Evolutionary conservation across 257 asterid species (phyloP).

Genomic region (Fraxinus anomala): DNA sequence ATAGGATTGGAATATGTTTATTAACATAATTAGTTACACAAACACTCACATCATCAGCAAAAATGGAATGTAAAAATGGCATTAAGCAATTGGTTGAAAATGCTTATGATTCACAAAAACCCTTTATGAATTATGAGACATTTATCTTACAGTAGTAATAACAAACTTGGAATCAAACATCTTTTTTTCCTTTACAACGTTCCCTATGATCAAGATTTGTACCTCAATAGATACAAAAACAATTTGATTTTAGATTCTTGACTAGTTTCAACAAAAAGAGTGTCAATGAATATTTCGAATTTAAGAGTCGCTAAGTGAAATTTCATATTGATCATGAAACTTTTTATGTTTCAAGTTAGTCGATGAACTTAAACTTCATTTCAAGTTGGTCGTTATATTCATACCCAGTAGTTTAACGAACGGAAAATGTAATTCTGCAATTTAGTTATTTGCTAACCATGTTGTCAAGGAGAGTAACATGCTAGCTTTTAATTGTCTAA

Average conservation of each 20-base stretch:
- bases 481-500: too few species aligned
- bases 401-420: too few species aligned
- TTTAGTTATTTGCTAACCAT: too few species aligned
- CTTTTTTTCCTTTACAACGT: constrained; percentile 20
- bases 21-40: neutral
- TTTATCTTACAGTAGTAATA: neutral
- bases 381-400: too few species aligned
- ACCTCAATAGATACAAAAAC: neutral
- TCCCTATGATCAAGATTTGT: constrained; percentile 30
- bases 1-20: neutral
- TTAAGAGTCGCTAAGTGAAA: neutral
- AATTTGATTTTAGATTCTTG: constrained; percentile 32
- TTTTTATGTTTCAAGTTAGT: neutral
- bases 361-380: too few species aligned
- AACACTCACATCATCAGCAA: neutral
- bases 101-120: neutral
- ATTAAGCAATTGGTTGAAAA: neutral
- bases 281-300: constrained; percentile 11
- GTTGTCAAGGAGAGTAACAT: too few species aligned
- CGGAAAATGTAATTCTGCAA: neutral
- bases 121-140: neutral
- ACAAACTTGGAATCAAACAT: constrained; percentile 14
- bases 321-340: neutral
- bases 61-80: neutral
- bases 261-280: constrained; percentile 33